Evolutionary conservation across 805 yeast genomes (phyloP), one percentile per base, ranked within the genome.

Genomic region (Metschnikowia gelsemii): DNA sequence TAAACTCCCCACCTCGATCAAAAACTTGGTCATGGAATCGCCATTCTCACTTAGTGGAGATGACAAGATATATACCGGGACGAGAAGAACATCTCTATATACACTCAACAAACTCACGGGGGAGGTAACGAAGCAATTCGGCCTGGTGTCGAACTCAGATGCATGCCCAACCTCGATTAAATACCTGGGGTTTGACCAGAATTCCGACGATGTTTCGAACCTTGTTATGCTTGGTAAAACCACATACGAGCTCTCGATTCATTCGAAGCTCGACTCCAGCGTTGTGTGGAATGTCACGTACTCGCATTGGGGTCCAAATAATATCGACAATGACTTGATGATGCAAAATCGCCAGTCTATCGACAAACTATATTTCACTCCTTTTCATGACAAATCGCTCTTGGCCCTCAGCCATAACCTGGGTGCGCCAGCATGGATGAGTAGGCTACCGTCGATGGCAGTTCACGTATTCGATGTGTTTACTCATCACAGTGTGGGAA

Each of bases 251-350:
- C 66, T 86, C 30, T 70, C 80, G 0, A 91, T 93, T n/a, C 84
- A 88, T 57, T 82, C 93, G 2, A 79, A 75, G 51, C 75, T 78
- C 45, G 79, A 79, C 46, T 66, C 82, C 0, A 59, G 58, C 41
- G 51, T 64, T 2, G 76, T 82, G 2, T 90, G 96, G 93, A 86
- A 88, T 55, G 86, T 93, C 13, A 81, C 90, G 0, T 89, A 84
- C 57, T 74, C 95, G 1, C 75, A 83, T 26, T 93, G 97, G 96
- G 95, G 93, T 8, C 95, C 96, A 32, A 91, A 91, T 60, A 81
- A 87, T 50, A 68, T 89, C 38, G 96, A 91, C 60, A 67, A 65
- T 31, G 83, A 78, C 50, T 63, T 78, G 35, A 63, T 72, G 52
- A 42, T 50, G 40, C 80, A 79, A 49, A 65, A 66, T 35, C 68